Base-by-base conservation (phyloP, 176 grass and related monocot species). In the Aegilops tauschii region DNA sequence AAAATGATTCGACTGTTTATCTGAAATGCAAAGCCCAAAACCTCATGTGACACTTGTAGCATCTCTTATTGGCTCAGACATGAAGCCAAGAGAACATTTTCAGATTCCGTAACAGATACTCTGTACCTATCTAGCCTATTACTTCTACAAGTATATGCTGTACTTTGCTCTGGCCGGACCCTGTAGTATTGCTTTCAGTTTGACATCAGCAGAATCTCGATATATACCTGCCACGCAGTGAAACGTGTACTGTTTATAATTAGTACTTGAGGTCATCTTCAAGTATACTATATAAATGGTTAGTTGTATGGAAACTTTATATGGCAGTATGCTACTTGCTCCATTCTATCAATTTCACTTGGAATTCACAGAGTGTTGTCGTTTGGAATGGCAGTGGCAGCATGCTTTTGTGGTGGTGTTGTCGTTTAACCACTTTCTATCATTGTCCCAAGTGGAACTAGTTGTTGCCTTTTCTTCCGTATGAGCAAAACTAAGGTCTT, bases 161-260 rank as follows among this genome's bases (percentile, higher is more conserved):
- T 69, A 83, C 73, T 73, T 83, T 87, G 23, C 56, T 79, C 23
- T 72, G 42, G 42, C 40, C 2, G 42, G 54, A 83, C 25, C 44
- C 65, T 83, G 30, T 36, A 28, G 73, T 59, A 47, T 67, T 83
- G 58, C 89, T 90, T 87, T 83, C 79, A 73, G 4, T 37, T 37
- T 66, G 89, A 66, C 84, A 66, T 29, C 20, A 44, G 52, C 73
- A 83, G 73, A 87, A 83, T 83, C 80, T 4, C 47, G 1, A 50
- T 5, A 16, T 50, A 37, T 67, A 47, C 42, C 31, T 79, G 40
- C 73, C 18, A 6, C 17, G 5, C 30, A 36, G 2, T 45, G 32
- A 3, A 68, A 45, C 32, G 14, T 52, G 42, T 31, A 16, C 32
- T 45, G 39, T 3, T 84, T 32, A 11, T 80, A 54, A 3, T 85